Percentiles rank a stretch among this genome's conserved stretches.
Conservation (phyloP, 768 basidiomycete species). For the Macrocybe gigantea region DNA sequence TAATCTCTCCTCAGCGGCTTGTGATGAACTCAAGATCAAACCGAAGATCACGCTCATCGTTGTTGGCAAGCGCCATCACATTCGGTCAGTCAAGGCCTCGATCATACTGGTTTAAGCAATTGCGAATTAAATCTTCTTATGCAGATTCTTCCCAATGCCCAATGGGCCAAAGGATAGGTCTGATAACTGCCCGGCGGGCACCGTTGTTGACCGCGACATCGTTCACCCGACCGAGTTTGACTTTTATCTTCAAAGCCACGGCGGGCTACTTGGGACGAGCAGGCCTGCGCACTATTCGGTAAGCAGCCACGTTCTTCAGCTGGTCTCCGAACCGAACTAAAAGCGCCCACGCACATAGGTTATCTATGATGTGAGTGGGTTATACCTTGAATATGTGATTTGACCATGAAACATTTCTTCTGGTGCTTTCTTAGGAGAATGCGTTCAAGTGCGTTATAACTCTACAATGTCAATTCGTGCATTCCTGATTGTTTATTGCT, state of each 20-base stretch:
- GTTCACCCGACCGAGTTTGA: constrained; percentile 71
- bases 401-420: neutral
- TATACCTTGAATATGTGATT: neutral
- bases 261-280: constrained; percentile 72
- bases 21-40: constrained; percentile 46
- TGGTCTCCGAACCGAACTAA: neutral
- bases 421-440: constrained; percentile 34
- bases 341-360: constrained; percentile 19
- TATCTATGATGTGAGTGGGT: constrained; percentile 32
- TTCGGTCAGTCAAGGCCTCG: constrained; percentile 26
- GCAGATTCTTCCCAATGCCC: constrained; percentile 26
- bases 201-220: constrained; percentile 68
- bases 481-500: neutral
- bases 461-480: neutral
- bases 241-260: constrained; percentile 75
- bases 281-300: constrained; percentile 42
- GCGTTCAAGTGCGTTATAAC: constrained; percentile 44
- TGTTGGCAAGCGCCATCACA: constrained; percentile 75
- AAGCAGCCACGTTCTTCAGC: constrained; percentile 13
- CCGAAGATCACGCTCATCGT: constrained; percentile 72
- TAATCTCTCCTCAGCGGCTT: constrained; percentile 44
- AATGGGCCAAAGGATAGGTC: constrained; percentile 49
- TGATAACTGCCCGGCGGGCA: constrained; percentile 73
- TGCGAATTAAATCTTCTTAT: neutral
- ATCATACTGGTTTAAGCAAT: neutral